Base-by-base conservation (phyloP, 768 basidiomycete genomes). In the Tricholoma furcatifolium region DNA sequence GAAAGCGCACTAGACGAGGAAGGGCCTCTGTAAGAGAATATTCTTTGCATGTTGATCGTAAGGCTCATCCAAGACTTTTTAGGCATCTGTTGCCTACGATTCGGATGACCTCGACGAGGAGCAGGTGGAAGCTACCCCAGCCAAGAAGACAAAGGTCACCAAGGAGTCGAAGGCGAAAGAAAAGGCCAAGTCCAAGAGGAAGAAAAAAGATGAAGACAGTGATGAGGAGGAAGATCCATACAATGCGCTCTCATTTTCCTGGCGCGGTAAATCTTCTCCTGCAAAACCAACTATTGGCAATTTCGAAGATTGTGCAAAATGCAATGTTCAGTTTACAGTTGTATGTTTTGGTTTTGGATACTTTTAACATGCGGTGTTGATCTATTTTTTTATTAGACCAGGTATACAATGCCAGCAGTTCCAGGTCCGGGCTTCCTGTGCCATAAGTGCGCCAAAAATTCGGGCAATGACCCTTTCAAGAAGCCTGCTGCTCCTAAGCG, bases 401-500 rank as follows among this genome's bases (percentile, higher is more conserved):
- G 83, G 62, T 98, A 96, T 63, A 97, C 95, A 0, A 72, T 90
- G 58, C 81, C 91, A 6, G 83, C 84, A 6, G 79, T 79, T 40
- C 78, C 83, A 0, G 82, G 83, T 1, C 81, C 83, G 0, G 93
- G 92, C 1, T 93, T 79, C 58, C 79, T 98, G 18, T 99, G 96
- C 64, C 86, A 93, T 60, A 70, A 74, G 8, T 99, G 96, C 67
- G 84, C 87, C 1, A 91, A 91, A 62, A 77, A 82, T 0, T 79
- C 83, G 2, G 93, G 91, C 6, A 72, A 74, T 1, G 90, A 94
- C 61, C 92, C 92, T 0, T 95, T 95, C 73, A 96, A 94, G 67
- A 93, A 91, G 59, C 76, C 85, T 15, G 70, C 77, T 6, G 70
- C 70, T 24, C 80, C 82, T 0, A 76, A 76, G 51, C 90, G 85